Percentiles rank a stretch among this genome's conserved stretches.
phyloP scores from a whole-genome alignment of 805 yeast species.

The Pichia nakasei region DNA sequence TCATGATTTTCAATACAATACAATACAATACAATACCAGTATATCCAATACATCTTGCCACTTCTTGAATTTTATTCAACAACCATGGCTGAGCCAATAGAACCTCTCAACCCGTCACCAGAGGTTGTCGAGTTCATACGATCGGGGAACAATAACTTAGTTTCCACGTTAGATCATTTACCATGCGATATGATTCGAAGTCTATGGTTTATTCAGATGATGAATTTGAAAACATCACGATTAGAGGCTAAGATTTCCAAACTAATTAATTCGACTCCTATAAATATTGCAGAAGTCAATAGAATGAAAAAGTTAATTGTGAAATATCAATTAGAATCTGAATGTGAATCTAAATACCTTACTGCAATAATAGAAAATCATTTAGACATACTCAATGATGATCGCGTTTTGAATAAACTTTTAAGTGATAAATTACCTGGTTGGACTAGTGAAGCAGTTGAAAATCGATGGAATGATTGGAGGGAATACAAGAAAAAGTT shows the following conservation, averaged over 20 bases:
- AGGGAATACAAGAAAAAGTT: conserved; percentile 19
- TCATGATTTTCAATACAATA: too few relatives aligned
- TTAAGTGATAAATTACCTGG: conserved; percentile 6
- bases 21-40: too few relatives aligned
- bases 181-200: conserved; percentile 32
- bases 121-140: conserved; percentile 18
- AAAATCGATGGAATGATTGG: conserved; percentile 17
- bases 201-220: conserved; percentile 29
- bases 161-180: conserved; percentile 30
- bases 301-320: conserved; percentile 6
- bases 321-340: conserved; percentile 19
- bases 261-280: not conserved
- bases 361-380: conserved; percentile 16
- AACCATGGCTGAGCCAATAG: not conserved
- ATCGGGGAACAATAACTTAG: conserved; percentile 27
- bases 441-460: conserved; percentile 14
- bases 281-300: conserved; percentile 1
- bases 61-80: not conserved
- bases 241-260: conserved; percentile 8
- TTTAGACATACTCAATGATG: conserved; percentile 17
- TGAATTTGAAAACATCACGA: conserved; percentile 20
- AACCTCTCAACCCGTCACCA: not conserved
- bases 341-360: conserved; percentile 21
- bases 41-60: too few relatives aligned
- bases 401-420: conserved; percentile 7